Evolutionary conservation across 2,329 filamentous ascomycete species (phyloP), one percentile per base, ranked within the genome.

Genomic region (Hymenoscyphus repandus): DNA sequence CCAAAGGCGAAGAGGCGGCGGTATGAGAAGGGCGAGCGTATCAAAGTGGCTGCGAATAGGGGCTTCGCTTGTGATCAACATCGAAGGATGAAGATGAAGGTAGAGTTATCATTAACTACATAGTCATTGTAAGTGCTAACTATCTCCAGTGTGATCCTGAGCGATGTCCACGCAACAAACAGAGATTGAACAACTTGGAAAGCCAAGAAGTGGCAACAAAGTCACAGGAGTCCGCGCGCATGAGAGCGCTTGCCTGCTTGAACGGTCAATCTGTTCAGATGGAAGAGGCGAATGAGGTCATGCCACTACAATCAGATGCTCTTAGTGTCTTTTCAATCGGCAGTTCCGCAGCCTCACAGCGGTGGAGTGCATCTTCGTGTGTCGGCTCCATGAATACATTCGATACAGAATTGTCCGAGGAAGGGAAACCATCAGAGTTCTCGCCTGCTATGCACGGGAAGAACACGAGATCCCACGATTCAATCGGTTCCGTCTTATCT

Each of bases 31-130:
- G 50, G 51, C 13, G 56, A 58, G 20, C 41, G 48, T 11, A 49
- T 50, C 20, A 56, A 51, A 15, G 54, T 58, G 12, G 54, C 56
- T 6, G 51, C 49, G 10, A 58, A 58, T 47, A 33, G 56, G 47
- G 56, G 54, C 12, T 52, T 50, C 37, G 56, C 51, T 50, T 58
- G 56, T 56, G 51, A 52, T 10, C 17, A 45, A 37, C 56, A 56
- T 51, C 45, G 51, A 9, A 51, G 37, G 17, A 46, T 50, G 34
- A 58, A 58, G 20, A 50, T 56, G 44, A 58, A 58, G 44, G 56
- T 56, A 51, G n/a, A 34, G 38, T 15, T 5, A 11, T 3, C n/a
- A 13, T 47, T 33, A 7, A n/a, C 9, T 32, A 12, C 7, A 39
- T 18, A 2, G 7, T 5, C 5, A 5, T 31, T 32, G 7, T 15